These are phyloP conservation scores for Roridomyces roridus DNA, from an alignment of 768 basidiomycete species.

Conservation along the genomic window DNA sequence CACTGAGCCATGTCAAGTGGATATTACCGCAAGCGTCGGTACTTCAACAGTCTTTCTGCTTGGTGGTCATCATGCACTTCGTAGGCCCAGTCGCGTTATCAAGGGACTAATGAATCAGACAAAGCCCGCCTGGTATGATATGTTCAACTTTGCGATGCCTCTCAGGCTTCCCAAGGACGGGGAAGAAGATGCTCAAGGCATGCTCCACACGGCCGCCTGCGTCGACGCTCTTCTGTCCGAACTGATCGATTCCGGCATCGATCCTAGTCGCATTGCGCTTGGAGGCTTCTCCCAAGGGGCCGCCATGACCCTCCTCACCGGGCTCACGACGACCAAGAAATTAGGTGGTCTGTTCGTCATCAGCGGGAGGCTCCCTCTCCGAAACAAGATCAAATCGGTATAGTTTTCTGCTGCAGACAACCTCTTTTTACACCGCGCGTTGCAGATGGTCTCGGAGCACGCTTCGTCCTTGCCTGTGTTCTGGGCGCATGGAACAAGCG, in stretches of 20 bases:
- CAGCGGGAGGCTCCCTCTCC: conserved; percentile 51
- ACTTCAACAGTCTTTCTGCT: background rate
- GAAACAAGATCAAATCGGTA: conserved; percentile 46
- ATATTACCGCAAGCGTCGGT: conserved; percentile 14
- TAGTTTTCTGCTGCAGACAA: background rate
- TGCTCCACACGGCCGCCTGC: conserved; percentile 40
- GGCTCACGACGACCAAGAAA: conserved; percentile 39
- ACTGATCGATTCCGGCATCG: conserved; percentile 48
- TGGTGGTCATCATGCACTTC: too few relatives aligned
- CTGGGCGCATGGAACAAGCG: conserved; percentile 30
- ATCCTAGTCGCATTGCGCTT: conserved; percentile 48
- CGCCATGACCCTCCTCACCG: conserved; percentile 49
- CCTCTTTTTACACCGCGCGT: background rate
- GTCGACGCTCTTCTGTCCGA: conserved; percentile 47
- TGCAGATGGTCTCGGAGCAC: conserved; percentile 23
- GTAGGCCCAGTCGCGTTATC: background rate
- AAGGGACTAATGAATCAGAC: background rate
- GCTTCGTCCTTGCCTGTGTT: conserved; percentile 25
- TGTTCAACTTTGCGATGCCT: conserved; percentile 4
- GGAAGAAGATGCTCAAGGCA: conserved; percentile 44
- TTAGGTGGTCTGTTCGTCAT: conserved; percentile 48
- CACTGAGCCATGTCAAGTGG: conserved; percentile 5
- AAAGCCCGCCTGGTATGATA: conserved; percentile 18
- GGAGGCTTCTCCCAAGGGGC: conserved; percentile 59
- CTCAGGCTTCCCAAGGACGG: conserved; percentile 11